Base-by-base conservation (phyloP, 192 early-diverging fungal species). In the Dissophora globulifera region DNA sequence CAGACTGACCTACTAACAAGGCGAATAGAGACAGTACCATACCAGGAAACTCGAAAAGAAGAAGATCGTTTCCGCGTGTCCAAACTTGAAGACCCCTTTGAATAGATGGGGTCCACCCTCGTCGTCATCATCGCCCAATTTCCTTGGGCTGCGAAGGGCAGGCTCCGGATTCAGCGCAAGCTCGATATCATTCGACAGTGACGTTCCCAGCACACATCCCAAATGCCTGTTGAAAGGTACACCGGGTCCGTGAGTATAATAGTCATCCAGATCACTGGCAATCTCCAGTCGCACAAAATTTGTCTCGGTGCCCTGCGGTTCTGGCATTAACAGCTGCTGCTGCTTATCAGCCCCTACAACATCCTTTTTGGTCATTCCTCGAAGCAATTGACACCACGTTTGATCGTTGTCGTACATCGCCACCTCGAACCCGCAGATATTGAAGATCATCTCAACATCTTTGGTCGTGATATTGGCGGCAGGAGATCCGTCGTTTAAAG, bases 31-130 rank as follows among this genome's bases (percentile, higher is more conserved):
- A 46, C 4, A 30, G 26, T 4, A 11, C 20, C 17, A 31, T 60
- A 76, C 71, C 63, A 76, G 26, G 63, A 76, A 67, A 12, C 41
- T 49, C 2, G 72, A 76, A 22, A 76, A 50, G 51, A 76, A 66
- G 2, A 67, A n/a, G 22, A 76, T 67, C 7, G 72, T 67, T 27
- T 76, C 72, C 17, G 72, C 45, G 26, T 76, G 72, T 0, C 72
- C 72, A 62, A 76, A 76, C 58, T 67, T 76, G 58, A 76, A 61
- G 7, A 67, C 5, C 22, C 56, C 62, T 15, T 50, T 48, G 19
- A 48, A 65, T 20, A 32, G n/a, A 7, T 19, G 11, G 2, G 38
- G 32, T 1, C 2, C 33, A 12, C 38, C 42, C 3, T 53, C 72
- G 15, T 76, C 71, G 15, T 62, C 63, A n/a, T 45, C 45, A 62